Evolutionary conservation across 768 basidiomycete genomes (phyloP).

Genomic region (Mycena epipterygia): DNA sequence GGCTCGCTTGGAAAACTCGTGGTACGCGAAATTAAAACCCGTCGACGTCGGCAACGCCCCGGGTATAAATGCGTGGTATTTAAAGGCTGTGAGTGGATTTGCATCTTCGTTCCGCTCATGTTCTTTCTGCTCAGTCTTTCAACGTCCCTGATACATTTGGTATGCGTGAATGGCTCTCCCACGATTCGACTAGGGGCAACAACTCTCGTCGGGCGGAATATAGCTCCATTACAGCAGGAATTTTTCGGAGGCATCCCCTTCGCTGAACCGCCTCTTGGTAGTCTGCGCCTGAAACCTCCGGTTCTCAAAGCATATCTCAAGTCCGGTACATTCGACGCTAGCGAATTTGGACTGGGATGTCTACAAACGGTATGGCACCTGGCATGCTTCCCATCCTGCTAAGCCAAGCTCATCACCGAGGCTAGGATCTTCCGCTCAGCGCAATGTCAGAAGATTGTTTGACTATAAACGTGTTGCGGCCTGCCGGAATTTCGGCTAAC

Average conservation of each 20-base stretch:
- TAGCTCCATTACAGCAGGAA: slow-evolving; percentile 44
- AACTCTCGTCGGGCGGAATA: slow-evolving; percentile 52
- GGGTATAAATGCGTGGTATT: no score
- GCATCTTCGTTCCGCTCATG: background rate
- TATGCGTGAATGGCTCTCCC: background rate
- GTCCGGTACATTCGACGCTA: slow-evolving; percentile 57
- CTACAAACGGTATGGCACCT: slow-evolving; percentile 56
- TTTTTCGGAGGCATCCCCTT: slow-evolving; percentile 71
- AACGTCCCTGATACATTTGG: background rate
- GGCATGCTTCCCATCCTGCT: background rate
- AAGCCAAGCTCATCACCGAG: background rate
- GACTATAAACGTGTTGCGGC: slow-evolving; percentile 71
- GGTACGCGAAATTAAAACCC: no score
- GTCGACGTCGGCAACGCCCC: no score
- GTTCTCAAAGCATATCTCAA: slow-evolving; percentile 57
- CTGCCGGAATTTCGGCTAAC: slow-evolving; percentile 48
- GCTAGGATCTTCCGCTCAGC: slow-evolving; percentile 48
- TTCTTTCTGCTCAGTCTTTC: background rate
- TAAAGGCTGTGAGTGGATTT: no score
- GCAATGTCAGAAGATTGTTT: slow-evolving; percentile 70
- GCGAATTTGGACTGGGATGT: slow-evolving; percentile 62
- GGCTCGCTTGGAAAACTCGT: no score
- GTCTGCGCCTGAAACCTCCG: slow-evolving; percentile 60
- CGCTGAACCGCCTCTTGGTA: slow-evolving; percentile 67
- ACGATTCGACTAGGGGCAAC: slow-evolving; percentile 54